Base-by-base conservation (phyloP, 2,329 filamentous ascomycete species). In the Exserohilum rostratum region DNA sequence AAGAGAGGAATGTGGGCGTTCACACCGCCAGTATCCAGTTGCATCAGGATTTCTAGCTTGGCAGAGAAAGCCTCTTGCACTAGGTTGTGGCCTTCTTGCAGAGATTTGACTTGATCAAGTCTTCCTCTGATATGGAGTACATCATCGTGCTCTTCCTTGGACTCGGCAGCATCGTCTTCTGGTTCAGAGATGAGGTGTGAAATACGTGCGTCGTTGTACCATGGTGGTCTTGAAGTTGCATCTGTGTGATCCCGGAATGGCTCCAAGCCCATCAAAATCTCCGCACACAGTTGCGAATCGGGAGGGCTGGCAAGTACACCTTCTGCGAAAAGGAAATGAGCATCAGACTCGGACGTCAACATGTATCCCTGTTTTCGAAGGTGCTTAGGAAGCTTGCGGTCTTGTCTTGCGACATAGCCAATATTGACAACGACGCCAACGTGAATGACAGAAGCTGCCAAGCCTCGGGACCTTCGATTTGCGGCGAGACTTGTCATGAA, bases 401-500 rank as follows among this genome's bases (percentile, higher is more conserved):
- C 29, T 50, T 9, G 11, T 46, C 33, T 27, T 2, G 40, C 40
- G n/a, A 49, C 34, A 17, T 78, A 80, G 0, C 81, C 81, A 2
- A 77, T 57, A 4, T 78, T 81, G 1, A 75, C 44, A 18, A 60
- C 20, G 1, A 30, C 1, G 15, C 54, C 49, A 3, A 64, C 22
- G n/a, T 61, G 20, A 11, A 61, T 10, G 25, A 35, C 7, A 1
- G 38, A 50, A 3, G 22, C 50, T 15, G 45, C 47, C 2, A 51
- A 9, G 1, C 60, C 57, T 1, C 48, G 48, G 6, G 12, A 10
- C 2, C 65, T 39, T 6, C 68, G 58, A 0, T 51, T 53, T 74
- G 2, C 73, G 65, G 73, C 76, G 0, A 83, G 58, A 1, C 61
- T 58, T 5, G 56, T 61, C 74, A 83, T 77, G 69, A 73, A 83